These are phyloP conservation scores for Lasiodiplodia hormozganensis DNA, from an alignment of 2,329 filamentous ascomycete species.

Conservation along the genomic window DNA sequence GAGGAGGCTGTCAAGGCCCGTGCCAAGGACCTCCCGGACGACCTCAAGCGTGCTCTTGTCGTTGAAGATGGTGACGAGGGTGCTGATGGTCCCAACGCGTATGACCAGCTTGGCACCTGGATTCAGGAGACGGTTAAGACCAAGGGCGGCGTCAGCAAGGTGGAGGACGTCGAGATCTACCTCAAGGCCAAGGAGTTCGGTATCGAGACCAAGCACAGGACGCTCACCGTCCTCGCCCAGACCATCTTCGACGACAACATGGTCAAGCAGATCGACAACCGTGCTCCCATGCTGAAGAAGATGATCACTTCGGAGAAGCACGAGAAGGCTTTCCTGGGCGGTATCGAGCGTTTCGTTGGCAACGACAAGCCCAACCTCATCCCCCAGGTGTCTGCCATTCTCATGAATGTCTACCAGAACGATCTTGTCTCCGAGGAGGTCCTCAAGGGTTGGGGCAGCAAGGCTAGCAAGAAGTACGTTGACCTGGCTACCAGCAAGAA, in stretches of 20 bases:
- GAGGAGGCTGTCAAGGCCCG: slow-evolving; percentile 94
- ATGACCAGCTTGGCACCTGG: slow-evolving; percentile 94
- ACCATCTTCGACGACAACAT: slow-evolving; percentile 93
- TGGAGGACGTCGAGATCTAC: slow-evolving; percentile 91
- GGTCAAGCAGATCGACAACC: slow-evolving; percentile 82
- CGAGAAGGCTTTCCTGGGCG: slow-evolving; percentile 93
- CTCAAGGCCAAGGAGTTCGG: slow-evolving; percentile 96
- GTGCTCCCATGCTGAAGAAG: slow-evolving; percentile 89
- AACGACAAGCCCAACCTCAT: slow-evolving; percentile 82
- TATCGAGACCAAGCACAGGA: slow-evolving; percentile 93
- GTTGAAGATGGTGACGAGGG: slow-evolving; percentile 78
- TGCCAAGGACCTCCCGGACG: slow-evolving; percentile 88
- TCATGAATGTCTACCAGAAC: slow-evolving; percentile 88
- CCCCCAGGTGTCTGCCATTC: slow-evolving; percentile 79
- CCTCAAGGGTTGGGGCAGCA: slow-evolving; percentile 87
- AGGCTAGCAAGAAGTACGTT: slow-evolving; percentile 98
- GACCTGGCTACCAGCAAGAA: slow-evolving; percentile 89
- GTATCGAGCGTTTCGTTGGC: slow-evolving; percentile 90
- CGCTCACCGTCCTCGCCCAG: slow-evolving; percentile 88
- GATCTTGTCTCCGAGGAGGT: slow-evolving; percentile 90
- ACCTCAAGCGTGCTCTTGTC: slow-evolving; percentile 91
- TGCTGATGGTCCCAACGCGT: slow-evolving; percentile 78
- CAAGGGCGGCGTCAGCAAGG: slow-evolving; percentile 74
- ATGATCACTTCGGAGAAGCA: slow-evolving; percentile 90
- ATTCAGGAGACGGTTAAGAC: slow-evolving; percentile 77